Base-by-base conservation (phyloP, 345 rosid genomes). In the Ceriops decandra region DNA sequence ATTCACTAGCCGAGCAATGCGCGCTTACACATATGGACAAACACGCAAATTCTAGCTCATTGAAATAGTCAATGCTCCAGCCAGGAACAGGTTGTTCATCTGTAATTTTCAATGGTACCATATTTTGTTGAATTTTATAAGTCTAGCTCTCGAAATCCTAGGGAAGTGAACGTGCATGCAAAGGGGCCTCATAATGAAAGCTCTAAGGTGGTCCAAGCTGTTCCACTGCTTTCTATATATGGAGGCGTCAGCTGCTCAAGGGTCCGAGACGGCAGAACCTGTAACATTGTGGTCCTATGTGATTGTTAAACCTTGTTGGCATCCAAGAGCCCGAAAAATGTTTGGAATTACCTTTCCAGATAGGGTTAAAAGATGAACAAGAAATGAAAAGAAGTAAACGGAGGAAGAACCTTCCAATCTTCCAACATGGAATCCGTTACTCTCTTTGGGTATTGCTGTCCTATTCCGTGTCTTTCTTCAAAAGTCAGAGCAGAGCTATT, bases 301-400 rank as follows among this genome's bases (percentile, higher is more conserved):
- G 26, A n/a, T 27, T 22, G 20, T 13, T 72, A 2, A 26, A 27
- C 2, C 33, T 16, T 57, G 27, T 11, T 42, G n/a, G 47, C 73
- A 76, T 72, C 68, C 76, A 72, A 57, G 62, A 32, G 73, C 66
- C 32, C 9, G 15, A 5, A 0, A 11, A 65, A 15, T 46, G 62
- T 52, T 42, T 42, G 53, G 28, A 27, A n/a, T 31, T 64, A 26
- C 11, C 51, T 35, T 7, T 0, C 19, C 13, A 9, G 3, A 53
- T 27, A 56, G 6, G 24, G 6, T 7, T 5, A 13, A 36, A 22
- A 47, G 13, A 42, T 42, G 49, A 42, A 17, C 24, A 24, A 24
- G 19, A 32, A 2, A 13, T n/a, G 7, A 30, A 19, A 6, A n/a
- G 49, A 3, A 21, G 38, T 7, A 6, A 8, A 30, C 19, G 11